Evolutionary conservation across 768 basidiomycete species (phyloP), one percentile per base, ranked within the genome.

Genomic region (Exsudoporus frostii): DNA sequence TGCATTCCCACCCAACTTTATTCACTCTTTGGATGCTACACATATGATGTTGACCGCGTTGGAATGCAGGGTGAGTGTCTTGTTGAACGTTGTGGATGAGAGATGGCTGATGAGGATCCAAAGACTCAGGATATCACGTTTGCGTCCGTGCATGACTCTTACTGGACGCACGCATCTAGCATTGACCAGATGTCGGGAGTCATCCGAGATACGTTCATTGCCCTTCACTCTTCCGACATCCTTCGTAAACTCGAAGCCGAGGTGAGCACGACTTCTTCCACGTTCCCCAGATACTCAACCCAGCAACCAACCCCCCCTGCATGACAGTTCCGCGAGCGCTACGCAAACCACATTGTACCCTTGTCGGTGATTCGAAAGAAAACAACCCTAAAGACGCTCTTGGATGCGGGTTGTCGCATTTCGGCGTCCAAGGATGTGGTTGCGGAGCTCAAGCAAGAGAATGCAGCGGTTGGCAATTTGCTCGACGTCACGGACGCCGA

Each of bases 1-100:
- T 15, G 97, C 97, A 1, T 98, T 99, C 84, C 96, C 97, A 5
- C 97, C 97, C 44, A 99, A 99, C 74, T 98, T 96, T 65, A 92
- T 99, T 48, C 97, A 99, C 68, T 92, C 90, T 65, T 78, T 99
- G 27, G 97, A 99, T 68, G 97, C 97, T 2, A 96, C 96, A 2
- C 97, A 99, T 73, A 98, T 99, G 94, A 87, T 98, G 83, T 73
- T 98, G 61, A 97, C 95, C 2, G 94, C 96, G 10, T 77, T 96
- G 43, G 88, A 92, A 59, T 97, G 94, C 69, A 75, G 80, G 57
- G 92, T 91, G 70, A 49, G 86, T 72, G 14, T 20, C 50, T 24
- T 15, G 1, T 25, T 45, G 32, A 7, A 9, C 4, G 22, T 27
- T 5, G 14, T 30, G 9, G 30, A 27, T 22, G 19, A 24, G 9